A percentile compares a stretch with the other conserved stretches of the same genome.
These are phyloP conservation scores for Sherardia arvensis DNA, from an alignment of 257 asterid genomes.

Conservation along the genomic window DNA sequence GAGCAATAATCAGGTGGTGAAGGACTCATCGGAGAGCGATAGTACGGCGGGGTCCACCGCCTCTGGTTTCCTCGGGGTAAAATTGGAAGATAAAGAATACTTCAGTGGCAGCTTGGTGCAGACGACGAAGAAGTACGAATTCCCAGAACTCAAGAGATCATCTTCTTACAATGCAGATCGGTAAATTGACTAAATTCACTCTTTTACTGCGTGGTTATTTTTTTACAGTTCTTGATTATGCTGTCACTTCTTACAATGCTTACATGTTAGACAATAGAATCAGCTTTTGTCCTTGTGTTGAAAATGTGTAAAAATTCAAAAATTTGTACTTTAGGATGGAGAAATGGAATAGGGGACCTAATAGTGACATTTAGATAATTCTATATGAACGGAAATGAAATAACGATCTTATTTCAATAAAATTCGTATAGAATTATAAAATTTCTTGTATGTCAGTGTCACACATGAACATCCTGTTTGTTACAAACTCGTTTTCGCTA, in stretches of 20 bases:
- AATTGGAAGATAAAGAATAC: constrained; percentile 59
- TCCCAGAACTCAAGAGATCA: constrained; percentile 54
- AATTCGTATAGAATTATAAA: no score
- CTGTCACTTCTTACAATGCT: background rate
- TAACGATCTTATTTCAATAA: no score
- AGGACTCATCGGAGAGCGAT: constrained; percentile 20
- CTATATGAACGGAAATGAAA: no score
- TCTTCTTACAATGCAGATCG: constrained; percentile 74
- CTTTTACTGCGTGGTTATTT: background rate
- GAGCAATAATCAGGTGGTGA: constrained; percentile 19
- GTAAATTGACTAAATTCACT: constrained; percentile 22
- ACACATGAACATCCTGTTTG: no score
- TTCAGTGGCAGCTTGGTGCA: constrained; percentile 64
- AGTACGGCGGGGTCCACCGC: constrained; percentile 18
- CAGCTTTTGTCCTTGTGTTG: background rate
- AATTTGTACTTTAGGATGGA: no score
- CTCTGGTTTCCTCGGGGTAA: constrained; percentile 15
- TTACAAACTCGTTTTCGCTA: no score
- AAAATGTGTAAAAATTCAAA: no score
- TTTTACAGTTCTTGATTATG: background rate
- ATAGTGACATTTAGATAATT: no score
- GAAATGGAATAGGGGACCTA: no score
- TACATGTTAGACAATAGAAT: background rate
- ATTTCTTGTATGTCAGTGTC: no score
- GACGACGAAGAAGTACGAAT: constrained; percentile 43